Evolutionary conservation across 768 basidiomycete species (phyloP).

Genomic region (Pleurotus eryngii): DNA sequence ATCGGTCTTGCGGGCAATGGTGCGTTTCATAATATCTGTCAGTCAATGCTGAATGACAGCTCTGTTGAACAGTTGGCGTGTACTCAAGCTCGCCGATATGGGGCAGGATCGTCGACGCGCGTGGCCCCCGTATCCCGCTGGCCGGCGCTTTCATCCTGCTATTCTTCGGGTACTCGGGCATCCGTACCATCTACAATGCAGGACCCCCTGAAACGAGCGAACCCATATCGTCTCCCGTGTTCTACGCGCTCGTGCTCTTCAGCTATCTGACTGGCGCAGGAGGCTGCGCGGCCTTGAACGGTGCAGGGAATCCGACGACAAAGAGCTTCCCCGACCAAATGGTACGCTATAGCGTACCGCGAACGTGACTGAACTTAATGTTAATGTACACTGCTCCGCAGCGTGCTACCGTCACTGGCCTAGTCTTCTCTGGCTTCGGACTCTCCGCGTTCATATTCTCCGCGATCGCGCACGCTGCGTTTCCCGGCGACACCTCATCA

Average conservation of each 20-base stretch:
- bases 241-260: constrained; percentile 55
- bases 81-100: constrained; percentile 76
- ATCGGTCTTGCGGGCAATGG: constrained; percentile 79
- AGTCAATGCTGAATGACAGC: background rate
- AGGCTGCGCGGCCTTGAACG: constrained; percentile 65
- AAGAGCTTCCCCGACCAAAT: constrained; percentile 74
- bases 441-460: constrained; percentile 94
- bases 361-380: background rate
- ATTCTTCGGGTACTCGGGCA: constrained; percentile 71
- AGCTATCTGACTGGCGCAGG: constrained; percentile 77
- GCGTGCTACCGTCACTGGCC: constrained; percentile 73
- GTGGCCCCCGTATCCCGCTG: constrained; percentile 70
- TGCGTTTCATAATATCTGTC: constrained; percentile 27
- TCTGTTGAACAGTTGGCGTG: constrained; percentile 51
- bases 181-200: constrained; percentile 61
- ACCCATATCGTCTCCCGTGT: constrained; percentile 38
- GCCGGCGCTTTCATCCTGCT: constrained; percentile 57
- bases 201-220: constrained; percentile 35
- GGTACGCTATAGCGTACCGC: constrained; percentile 26
- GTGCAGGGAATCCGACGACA: constrained; percentile 76
- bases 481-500: constrained; percentile 73
- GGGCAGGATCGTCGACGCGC: constrained; percentile 74
- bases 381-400: constrained; percentile 16
- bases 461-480: constrained; percentile 64
- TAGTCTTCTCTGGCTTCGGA: constrained; percentile 88